Evolutionary conservation across 345 rosid species (phyloP).

Genomic region (Rubroshorea leprosula): DNA sequence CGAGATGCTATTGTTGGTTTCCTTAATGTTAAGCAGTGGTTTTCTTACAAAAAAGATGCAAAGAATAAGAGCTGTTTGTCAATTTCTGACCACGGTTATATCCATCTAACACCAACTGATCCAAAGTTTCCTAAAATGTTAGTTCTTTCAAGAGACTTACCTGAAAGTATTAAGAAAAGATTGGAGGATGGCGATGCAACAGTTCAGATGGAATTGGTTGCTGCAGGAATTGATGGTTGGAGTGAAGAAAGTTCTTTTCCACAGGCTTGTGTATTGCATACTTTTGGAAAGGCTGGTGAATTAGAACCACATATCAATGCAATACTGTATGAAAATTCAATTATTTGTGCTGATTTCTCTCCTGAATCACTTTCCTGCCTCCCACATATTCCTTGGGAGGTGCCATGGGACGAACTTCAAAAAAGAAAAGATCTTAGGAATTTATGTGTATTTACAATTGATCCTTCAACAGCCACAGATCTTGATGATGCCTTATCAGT

Average conservation of each 20-base stretch:
- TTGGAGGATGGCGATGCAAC: conserved; percentile 54
- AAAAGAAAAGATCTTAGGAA: conserved; percentile 65
- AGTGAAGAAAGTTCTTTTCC: conserved; percentile 59
- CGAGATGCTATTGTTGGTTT: conserved; percentile 69
- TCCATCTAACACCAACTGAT: conserved; percentile 59
- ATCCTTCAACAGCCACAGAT: conserved; percentile 67
- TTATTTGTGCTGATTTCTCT: conserved; percentile 58
- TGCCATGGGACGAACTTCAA: conserved; percentile 54
- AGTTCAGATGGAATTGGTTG: conserved; percentile 67
- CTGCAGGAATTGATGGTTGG: conserved; percentile 67
- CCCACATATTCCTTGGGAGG: conserved; percentile 66
- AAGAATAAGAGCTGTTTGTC: conserved; percentile 25
- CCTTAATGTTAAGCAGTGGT: conserved; percentile 62
- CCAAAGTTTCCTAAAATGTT: conserved; percentile 69
- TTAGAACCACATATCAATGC: conserved; percentile 63
- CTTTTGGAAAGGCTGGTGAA: conserved; percentile 71
- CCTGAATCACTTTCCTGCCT: conserved; percentile 51
- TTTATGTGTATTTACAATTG: conserved; percentile 69
- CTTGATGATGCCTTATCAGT: conserved; percentile 92
- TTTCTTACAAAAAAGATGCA: conserved; percentile 29
- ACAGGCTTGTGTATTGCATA: conserved; percentile 37
- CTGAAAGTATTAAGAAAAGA: conserved; percentile 55
- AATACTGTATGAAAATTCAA: conserved; percentile 60
- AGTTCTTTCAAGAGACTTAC: conserved; percentile 47
- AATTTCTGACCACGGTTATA: conserved; percentile 35